Evolutionary conservation across 1,284 basidiomycete species (phyloP).

Genomic region (Irpex sp.): DNA sequence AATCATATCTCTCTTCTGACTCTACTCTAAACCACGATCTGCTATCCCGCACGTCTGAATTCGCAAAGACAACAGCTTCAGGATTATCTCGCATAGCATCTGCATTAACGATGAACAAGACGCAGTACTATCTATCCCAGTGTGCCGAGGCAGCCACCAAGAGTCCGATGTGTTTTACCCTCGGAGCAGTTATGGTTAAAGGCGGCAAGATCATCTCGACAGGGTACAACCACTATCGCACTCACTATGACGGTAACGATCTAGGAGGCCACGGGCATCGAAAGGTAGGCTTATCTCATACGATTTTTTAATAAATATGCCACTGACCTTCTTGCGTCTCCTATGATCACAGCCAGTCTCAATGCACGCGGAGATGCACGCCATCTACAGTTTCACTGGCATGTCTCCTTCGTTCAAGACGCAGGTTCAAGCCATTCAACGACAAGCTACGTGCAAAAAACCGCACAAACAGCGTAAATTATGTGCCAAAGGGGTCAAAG

Average conservation of each 20-base stretch:
- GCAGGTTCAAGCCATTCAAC: slow-evolving; percentile 42
- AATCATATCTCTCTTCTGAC: neutral
- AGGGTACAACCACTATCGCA: slow-evolving; percentile 50
- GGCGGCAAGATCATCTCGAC: slow-evolving; percentile 50
- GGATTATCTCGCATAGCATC: no score
- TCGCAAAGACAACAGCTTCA: neutral
- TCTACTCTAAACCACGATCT: neutral
- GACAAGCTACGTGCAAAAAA: slow-evolving; percentile 20
- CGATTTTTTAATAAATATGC: neutral
- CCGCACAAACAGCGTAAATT: slow-evolving; percentile 25
- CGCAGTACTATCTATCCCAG: slow-evolving; percentile 48
- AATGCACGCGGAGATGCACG: slow-evolving; percentile 62
- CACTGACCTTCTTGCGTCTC: neutral
- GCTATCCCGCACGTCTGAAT: neutral
- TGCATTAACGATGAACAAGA: slow-evolving; percentile 36
- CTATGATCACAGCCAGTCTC: slow-evolving; percentile 35
- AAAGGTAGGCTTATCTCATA: slow-evolving; percentile 22
- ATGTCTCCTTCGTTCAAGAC: slow-evolving; percentile 49
- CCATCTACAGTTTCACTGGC: slow-evolving; percentile 48
- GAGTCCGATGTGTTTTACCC: slow-evolving; percentile 50
- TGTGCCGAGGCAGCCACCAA: slow-evolving; percentile 46
- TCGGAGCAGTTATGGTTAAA: slow-evolving; percentile 52
- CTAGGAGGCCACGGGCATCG: slow-evolving; percentile 35
- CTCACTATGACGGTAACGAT: slow-evolving; percentile 47
- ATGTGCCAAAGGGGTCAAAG: slow-evolving; percentile 16